Evolutionary conservation across 345 rosid species (phyloP).

Genomic region (Bretschneidera sinensis): DNA sequence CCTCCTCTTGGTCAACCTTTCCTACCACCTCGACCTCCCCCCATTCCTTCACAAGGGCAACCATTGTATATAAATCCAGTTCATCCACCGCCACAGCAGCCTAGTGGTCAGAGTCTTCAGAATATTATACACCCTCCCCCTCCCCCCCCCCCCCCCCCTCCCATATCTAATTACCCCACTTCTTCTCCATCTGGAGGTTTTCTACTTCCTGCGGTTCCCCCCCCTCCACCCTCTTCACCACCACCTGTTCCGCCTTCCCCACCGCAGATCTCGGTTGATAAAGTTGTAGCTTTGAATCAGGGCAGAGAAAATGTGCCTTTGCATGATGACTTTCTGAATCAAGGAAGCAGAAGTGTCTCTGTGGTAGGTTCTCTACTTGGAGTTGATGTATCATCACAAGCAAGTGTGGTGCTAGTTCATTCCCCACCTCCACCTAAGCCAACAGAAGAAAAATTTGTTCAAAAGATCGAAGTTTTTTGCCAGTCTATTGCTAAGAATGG

Average conservation of each 20-base stretch:
- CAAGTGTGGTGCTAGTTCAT: conserved; percentile 12
- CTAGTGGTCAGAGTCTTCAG: conserved; percentile 17
- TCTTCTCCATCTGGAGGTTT: conserved; percentile 21
- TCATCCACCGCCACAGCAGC: conserved; percentile 25
- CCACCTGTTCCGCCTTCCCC: conserved; percentile 24
- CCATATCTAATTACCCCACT: conserved; percentile 25
- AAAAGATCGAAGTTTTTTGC: neutral
- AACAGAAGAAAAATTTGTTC: conserved; percentile 9
- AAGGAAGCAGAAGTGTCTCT: conserved; percentile 11
- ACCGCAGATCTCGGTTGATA: neutral
- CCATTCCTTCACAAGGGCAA: conserved; percentile 22
- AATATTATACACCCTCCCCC: too few species aligned
- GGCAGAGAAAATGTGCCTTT: conserved; percentile 9
- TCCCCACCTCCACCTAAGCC: conserved; percentile 39
- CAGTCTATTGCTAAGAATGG: neutral
- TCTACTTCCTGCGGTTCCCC: conserved; percentile 23
- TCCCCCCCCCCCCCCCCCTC: conserved; percentile 19
- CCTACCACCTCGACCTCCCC: conserved; percentile 31
- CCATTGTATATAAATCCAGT: conserved; percentile 25
- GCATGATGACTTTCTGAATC: conserved; percentile 14
- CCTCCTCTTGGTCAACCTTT: conserved; percentile 15
- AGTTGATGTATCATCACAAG: conserved; percentile 17
- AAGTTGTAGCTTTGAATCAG: conserved; percentile 3
- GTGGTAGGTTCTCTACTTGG: conserved; percentile 14
- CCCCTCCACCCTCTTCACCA: conserved; percentile 26